Evolutionary conservation across 306 rosid species (phyloP).

Genomic region (Cajanus cajan): DNA sequence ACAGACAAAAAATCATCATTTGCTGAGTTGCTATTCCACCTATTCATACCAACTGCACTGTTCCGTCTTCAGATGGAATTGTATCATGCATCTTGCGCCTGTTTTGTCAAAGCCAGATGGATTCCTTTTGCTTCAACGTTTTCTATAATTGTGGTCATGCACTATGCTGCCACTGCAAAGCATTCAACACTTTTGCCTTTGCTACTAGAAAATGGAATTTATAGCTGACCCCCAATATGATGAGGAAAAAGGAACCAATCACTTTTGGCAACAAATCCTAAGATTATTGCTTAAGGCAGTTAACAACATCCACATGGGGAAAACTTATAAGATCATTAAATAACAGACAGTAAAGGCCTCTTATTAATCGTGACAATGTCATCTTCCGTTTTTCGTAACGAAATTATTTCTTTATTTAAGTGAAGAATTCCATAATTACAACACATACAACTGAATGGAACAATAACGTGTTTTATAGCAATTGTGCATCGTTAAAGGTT

Average conservation of each 20-base stretch:
- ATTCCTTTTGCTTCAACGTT: background rate
- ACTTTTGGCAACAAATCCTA: background rate
- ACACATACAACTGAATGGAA: background rate
- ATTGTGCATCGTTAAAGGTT: background rate
- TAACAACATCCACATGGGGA: slow-evolving; percentile 12
- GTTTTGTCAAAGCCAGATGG: slow-evolving; percentile 9
- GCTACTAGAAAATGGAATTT: background rate
- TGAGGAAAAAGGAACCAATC: slow-evolving; percentile 16
- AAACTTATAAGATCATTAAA: background rate
- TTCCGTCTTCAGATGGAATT: background rate
- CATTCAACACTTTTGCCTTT: slow-evolving; percentile 17
- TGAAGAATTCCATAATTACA: background rate
- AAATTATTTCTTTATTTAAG: background rate
- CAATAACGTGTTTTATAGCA: background rate
- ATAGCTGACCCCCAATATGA: background rate
- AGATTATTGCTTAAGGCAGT: background rate
- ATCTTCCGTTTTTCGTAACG: background rate
- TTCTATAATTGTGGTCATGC: background rate
- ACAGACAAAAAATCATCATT: background rate
- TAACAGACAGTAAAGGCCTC: background rate
- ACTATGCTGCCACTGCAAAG: background rate
- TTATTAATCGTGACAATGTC: background rate
- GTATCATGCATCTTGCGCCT: slow-evolving; percentile 9
- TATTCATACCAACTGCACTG: background rate
- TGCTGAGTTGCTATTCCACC: slow-evolving; percentile 4